Conservation (phyloP, 371 early-diverging fungal genomes). For the Mucor lusitanicus region DNA sequence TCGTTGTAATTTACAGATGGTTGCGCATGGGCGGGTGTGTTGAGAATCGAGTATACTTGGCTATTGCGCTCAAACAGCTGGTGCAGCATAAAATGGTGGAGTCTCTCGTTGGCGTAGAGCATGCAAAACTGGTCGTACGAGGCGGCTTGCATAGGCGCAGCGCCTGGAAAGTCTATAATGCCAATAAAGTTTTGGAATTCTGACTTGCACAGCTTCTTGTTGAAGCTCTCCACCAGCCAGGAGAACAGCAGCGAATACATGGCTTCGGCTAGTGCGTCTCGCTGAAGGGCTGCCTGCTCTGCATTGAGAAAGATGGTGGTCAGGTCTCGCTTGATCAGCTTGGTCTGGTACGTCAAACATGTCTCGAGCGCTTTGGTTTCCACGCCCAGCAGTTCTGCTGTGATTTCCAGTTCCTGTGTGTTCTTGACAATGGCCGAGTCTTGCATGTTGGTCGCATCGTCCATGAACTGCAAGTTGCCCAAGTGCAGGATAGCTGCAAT, state of each 20-base stretch:
- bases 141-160: constrained; percentile 27
- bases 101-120: constrained; percentile 81
- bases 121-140: constrained; percentile 71
- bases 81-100: constrained; percentile 61
- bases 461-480: constrained; percentile 72
- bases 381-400: constrained; percentile 78
- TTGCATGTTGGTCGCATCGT: constrained; percentile 31
- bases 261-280: constrained; percentile 28
- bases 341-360: constrained; percentile 29
- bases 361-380: constrained; percentile 63
- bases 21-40: constrained; percentile 22
- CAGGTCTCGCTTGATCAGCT: constrained; percentile 49
- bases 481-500: constrained; percentile 76
- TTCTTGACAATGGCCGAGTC: constrained; percentile 62
- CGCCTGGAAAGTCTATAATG: constrained; percentile 69
- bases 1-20: constrained; percentile 31
- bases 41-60: constrained; percentile 42
- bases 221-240: constrained; percentile 32
- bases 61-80: constrained; percentile 60
- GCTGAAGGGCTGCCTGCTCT: constrained; percentile 44
- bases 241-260: constrained; percentile 27
- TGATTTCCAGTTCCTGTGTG: constrained; percentile 60
- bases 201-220: constrained; percentile 33
- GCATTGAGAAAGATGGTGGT: constrained; percentile 59
- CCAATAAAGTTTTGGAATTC: constrained; percentile 70